Evolutionary conservation across 805 yeast genomes (phyloP), one percentile per base, ranked within the genome.

Genomic region (Suhomyces sp.): DNA sequence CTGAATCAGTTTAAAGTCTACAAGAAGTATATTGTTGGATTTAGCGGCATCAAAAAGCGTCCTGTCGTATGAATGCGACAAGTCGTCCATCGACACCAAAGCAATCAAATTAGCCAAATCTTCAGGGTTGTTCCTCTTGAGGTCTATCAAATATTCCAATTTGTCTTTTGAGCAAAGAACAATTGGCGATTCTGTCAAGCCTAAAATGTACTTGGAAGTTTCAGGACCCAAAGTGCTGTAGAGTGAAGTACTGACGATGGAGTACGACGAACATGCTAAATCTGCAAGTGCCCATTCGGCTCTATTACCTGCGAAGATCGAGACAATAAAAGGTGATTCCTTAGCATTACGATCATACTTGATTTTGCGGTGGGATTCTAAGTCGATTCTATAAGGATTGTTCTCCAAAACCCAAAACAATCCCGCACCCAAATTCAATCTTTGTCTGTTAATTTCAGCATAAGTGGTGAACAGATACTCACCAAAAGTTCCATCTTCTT

Each of bases 231-330:
- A 69, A 2, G 67, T 64, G 35, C 62, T 60, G 51, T 64, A 64
- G 54, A 64, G 58, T 7, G 65, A 66, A 5, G 68, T 64, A 48
- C 57, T 61, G 41, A 63, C 58, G 47, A 64, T 50, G 33, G 63
- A 54, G 56, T 81, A 85, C 6, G 82, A 76, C 43, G 76, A 78
- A 60, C 87, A 82, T 0, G 90, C 91, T 59, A 86, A 65, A 67
- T 87, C 94, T 25, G 87, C 67, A 17, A 86, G 63, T 29, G 78
- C 74, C 94, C 94, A 87, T 66, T 87, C 89, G 7, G 79, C 73
- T 46, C 83, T 72, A 63, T 86, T 86, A 17, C 76, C 72, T 21
- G 86, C 77, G 63, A 81, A 80, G 17, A 86, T 59, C 1, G 86
- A 72, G 44, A 85, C 77, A 37, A 84, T 69, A 58, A 83, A 85